Evolutionary conservation across 345 rosid genomes (phyloP), one percentile per base, ranked within the genome.

Genomic region (Jatropha curcas): DNA sequence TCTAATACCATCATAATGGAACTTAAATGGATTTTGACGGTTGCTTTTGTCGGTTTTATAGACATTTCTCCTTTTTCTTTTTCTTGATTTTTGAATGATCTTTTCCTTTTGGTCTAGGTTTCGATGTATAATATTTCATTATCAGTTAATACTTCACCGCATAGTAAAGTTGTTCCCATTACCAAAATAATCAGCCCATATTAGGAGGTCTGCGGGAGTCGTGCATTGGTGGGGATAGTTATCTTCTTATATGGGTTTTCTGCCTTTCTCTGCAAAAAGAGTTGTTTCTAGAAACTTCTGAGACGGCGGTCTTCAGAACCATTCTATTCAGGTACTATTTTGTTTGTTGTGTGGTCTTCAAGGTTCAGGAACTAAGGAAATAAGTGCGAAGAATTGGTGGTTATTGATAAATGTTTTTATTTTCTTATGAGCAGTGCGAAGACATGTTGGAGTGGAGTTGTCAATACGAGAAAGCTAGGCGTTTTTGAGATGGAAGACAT

Each of bases 131-230:
- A 25, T 70, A 53, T 69, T 59, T 72, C 67, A 59, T 60, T 69
- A 60, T 55, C 39, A 35, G 41, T 68, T 62, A 59, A 76, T 60
- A 74, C 59, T 72, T 73, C 71, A 70, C 80, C 73, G 83, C 77
- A 68, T 74, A 86, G 79, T 85, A 85, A 85, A 84, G 79, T 68
- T 78, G 74, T 83, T 85, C 81, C 87, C 67, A 66, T n/a, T 83
- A 82, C 85, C 88, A 90, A 89, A 80, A 77, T 86, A 68, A 73
- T 86, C 92, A 82, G 92, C 88, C 88, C 75, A 80, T 87, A 84
- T 66, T 89, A 75, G 98, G 98, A 78, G 92, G 93, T 84, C 89
- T 90, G 91, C 89, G 81, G 98, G 98, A 92, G 90, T 92, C 85
- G 80, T 90, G 86, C 90, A 82, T 85, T 94, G 77, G 82, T 87